Percentiles rank a stretch among this genome's conserved stretches.
phyloP scores from a whole-genome alignment of 352 stramenopile species.

The Globisporangium mamillatum region DNA sequence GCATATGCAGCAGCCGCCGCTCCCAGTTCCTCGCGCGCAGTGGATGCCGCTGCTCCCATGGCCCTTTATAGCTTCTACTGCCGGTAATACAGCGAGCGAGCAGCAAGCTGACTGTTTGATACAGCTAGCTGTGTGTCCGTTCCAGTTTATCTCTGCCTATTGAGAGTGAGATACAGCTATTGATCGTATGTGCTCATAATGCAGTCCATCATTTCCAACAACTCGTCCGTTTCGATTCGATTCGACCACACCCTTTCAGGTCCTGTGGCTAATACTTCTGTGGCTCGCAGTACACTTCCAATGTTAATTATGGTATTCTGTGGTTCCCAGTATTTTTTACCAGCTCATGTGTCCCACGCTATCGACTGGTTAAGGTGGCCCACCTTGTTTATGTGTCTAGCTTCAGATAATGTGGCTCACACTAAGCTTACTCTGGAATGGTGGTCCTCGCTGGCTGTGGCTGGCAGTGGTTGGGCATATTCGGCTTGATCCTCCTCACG shows the following conservation, averaged over 20 bases:
- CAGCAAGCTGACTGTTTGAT: neutral
- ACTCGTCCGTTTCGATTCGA: conserved; percentile 7
- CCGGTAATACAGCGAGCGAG: neutral
- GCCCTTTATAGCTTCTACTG: neutral
- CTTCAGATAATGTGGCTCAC: conserved; percentile 10
- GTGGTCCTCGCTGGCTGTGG: conserved; percentile 25
- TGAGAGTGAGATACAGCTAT: neutral
- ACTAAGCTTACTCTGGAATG: conserved; percentile 2
- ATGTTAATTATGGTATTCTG: neutral
- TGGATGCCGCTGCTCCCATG: conserved; percentile 70
- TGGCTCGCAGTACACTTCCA: neutral
- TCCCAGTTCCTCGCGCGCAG: conserved; percentile 42
- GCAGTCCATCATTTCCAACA: neutral
- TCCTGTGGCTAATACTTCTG: neutral
- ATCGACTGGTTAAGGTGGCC: conserved; percentile 1
- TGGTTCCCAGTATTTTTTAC: neutral
- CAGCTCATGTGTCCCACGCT: conserved; percentile 19
- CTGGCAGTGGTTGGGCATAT: conserved; percentile 19
- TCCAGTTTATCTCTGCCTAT: neutral
- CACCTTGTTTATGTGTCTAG: conserved; percentile 12
- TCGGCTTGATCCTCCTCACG: conserved; percentile 9
- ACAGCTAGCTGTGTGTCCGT: neutral
- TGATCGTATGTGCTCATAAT: neutral
- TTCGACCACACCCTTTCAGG: conserved; percentile 2
- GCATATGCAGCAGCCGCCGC: neutral